Evolutionary conservation across 768 basidiomycete genomes (phyloP).

Genomic region (Boletellus sp.): DNA sequence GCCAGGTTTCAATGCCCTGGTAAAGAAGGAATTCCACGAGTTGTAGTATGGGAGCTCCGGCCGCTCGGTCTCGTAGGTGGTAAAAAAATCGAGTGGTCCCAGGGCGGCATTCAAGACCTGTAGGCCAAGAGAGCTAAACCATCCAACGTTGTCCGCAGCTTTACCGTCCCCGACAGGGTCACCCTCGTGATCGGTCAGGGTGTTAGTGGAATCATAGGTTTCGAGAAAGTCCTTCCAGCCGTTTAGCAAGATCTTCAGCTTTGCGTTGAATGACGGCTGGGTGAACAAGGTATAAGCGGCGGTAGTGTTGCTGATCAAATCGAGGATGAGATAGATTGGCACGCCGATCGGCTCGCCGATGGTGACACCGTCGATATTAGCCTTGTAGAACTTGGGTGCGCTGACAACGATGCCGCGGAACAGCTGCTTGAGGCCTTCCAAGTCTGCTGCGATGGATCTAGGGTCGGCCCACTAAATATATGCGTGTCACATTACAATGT

Average conservation of each 20-base stretch:
- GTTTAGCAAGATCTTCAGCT: background rate
- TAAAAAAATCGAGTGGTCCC: background rate
- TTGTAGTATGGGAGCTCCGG: background rate
- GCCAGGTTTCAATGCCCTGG: slow-evolving; percentile 29
- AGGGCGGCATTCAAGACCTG: background rate
- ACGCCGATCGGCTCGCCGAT: slow-evolving; percentile 1
- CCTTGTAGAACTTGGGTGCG: slow-evolving; percentile 7
- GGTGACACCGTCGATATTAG: background rate
- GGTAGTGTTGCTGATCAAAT: background rate
- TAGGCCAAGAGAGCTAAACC: too few relatives aligned
- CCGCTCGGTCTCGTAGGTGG: background rate
- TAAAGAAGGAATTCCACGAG: slow-evolving; percentile 56
- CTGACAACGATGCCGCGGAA: background rate
- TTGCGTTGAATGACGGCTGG: background rate
- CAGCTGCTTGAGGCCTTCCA: too few relatives aligned
- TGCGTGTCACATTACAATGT: too few relatives aligned
- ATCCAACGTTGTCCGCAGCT: too few relatives aligned
- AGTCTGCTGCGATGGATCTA: too few relatives aligned
- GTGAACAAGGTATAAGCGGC: background rate
- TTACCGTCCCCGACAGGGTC: too few relatives aligned
- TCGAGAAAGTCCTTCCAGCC: background rate
- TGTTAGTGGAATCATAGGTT: background rate
- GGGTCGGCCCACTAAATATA: too few relatives aligned
- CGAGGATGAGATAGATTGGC: background rate
- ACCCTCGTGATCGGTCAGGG: too few relatives aligned